Evolutionary conservation across 2,329 filamentous ascomycete genomes (phyloP), one percentile per base, ranked within the genome.

Genomic region (Aspergillus sp.): DNA sequence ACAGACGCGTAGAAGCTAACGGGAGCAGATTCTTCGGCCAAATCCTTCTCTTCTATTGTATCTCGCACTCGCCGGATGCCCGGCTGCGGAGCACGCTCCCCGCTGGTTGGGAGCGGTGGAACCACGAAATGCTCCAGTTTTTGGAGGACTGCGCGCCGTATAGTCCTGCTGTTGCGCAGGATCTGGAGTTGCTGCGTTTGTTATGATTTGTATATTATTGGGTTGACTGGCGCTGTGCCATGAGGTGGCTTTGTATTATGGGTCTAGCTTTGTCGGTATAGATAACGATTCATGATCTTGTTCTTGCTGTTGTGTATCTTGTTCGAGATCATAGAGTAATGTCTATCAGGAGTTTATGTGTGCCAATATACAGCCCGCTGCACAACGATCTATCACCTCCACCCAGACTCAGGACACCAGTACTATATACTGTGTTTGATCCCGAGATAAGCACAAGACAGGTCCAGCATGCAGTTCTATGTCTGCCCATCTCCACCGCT

Each of bases 31-130:
- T 75, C 58, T 75, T 75, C 54, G 72, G 72, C 17, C 72, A 75
- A 55, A 62, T 75, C 21, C 65, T 75, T 29, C 65, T 75, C 20
- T 75, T 75, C 55, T 70, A 74, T 52, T 73, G 71, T 47, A 71
- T 75, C 45, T 66, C 71, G 2, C 66, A 72, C 41, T 74, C 71
- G 3, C 61, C 70, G 0, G 66, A 71, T 52, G 25, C 61, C 0
- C 65, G 69, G 6, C 55, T 75, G 3, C 65, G 71, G 2, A 65
- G 68, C 19, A 68, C 67, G 0, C 54, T 75, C 5, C 72, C 72
- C 1, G n/a, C 50, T 1, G 72, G 69, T 47, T 74, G 70, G 69
- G 71, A 75, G 44, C 63, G 65, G 5, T 75, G 72, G 72, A 73
- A 69, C 31, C 64, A 66, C 17, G 72, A 71, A 52, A 75, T 75